These are phyloP conservation scores for Globisporangium echinulatum DNA, from an alignment of 352 stramenopile species.

Conservation along the genomic window DNA sequence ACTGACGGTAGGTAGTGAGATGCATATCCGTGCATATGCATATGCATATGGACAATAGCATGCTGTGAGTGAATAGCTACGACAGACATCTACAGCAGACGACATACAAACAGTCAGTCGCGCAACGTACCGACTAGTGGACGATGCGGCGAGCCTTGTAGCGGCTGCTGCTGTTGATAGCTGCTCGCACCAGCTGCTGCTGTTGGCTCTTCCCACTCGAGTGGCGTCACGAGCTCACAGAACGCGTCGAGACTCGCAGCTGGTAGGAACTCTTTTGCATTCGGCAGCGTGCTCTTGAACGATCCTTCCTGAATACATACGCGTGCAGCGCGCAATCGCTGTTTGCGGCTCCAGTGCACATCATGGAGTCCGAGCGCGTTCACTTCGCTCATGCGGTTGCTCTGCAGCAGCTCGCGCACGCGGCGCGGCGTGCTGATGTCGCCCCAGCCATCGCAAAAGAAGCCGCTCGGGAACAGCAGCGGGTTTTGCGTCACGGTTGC, in stretches of 20 bases:
- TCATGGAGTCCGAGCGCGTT: slow-evolving; percentile 24
- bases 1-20: slow-evolving; percentile 17
- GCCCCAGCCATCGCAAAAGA: slow-evolving; percentile 78
- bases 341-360: slow-evolving; percentile 23
- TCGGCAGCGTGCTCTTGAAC: slow-evolving; percentile 57
- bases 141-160: slow-evolving; percentile 18
- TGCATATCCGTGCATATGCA: too few relatives aligned
- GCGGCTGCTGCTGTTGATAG: neutral
- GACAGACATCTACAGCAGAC: too few relatives aligned
- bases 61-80: too few relatives aligned
- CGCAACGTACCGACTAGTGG: slow-evolving; percentile 19
- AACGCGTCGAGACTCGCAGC: slow-evolving; percentile 47
- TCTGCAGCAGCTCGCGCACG: slow-evolving; percentile 49
- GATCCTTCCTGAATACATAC: slow-evolving; percentile 40
- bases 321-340: slow-evolving; percentile 20
- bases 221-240: slow-evolving; percentile 63
- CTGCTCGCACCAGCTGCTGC: neutral
- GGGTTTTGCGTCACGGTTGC: slow-evolving; percentile 68
- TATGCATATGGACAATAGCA: too few relatives aligned
- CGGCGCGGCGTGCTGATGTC: slow-evolving; percentile 57
- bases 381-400: slow-evolving; percentile 57
- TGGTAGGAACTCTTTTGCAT: slow-evolving; percentile 50
- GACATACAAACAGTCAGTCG: too few relatives aligned
- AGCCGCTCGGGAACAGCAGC: slow-evolving; percentile 68
- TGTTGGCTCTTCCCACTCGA: slow-evolving; percentile 29